A percentile compares a stretch with the other conserved stretches of the same genome.
These are phyloP conservation scores for Yarrowia yakushimensis DNA, from an alignment of 805 yeast species.

Conservation along the genomic window DNA sequence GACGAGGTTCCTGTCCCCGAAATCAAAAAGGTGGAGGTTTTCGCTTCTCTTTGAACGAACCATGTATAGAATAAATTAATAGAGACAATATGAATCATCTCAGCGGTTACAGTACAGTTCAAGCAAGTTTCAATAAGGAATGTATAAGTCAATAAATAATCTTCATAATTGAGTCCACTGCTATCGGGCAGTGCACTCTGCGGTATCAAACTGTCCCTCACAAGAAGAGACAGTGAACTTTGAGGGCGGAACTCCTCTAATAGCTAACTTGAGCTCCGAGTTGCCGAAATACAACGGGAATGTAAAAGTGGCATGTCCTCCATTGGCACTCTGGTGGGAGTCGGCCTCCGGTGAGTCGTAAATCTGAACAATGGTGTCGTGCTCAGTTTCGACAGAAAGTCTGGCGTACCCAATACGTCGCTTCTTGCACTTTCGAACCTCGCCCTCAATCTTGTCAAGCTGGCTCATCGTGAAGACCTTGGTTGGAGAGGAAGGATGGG, in stretches of 20 bases:
- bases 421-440: neutral
- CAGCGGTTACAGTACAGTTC: neutral
- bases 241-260: neutral
- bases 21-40: slow-evolving; percentile 51
- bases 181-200: neutral
- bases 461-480: neutral
- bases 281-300: slow-evolving; percentile 7
- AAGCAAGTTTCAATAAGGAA: neutral
- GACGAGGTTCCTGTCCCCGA: slow-evolving; percentile 73
- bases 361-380: neutral
- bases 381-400: neutral
- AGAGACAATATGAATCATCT: too few species aligned
- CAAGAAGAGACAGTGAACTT: neutral
- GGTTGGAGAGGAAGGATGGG: slow-evolving; percentile 5
- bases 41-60: slow-evolving; percentile 29
- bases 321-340: slow-evolving; percentile 9
- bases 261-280: neutral
- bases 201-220: slow-evolving; percentile 3
- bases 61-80: neutral
- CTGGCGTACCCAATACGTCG: slow-evolving; percentile 1
- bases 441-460: neutral
- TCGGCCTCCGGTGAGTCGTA: slow-evolving; percentile 16
- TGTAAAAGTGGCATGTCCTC: neutral
- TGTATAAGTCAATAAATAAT: slow-evolving; percentile 1
- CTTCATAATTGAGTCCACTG: neutral